phyloP scores from a whole-genome alignment of 176 grass and related monocot genomes.

The Musa troglodytarum region DNA sequence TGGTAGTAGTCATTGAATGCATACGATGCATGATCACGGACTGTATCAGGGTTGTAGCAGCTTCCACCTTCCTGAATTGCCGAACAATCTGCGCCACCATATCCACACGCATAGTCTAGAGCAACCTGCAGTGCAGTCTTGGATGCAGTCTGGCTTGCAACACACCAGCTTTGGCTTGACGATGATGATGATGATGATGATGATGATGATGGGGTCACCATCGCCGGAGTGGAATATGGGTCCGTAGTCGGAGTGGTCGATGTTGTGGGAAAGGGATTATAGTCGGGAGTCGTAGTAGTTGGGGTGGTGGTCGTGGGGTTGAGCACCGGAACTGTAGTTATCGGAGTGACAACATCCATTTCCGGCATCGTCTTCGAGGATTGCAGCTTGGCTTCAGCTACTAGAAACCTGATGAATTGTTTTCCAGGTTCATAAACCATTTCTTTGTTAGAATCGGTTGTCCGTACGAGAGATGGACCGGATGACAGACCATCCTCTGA shows the following conservation, averaged over 20 bases:
- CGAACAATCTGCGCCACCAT: constrained; percentile 61
- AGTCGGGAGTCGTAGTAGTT: constrained; percentile 3
- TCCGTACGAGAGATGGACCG: background rate
- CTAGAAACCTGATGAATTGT: constrained; percentile 9
- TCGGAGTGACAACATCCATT: constrained; percentile 13
- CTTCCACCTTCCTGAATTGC: constrained; percentile 50
- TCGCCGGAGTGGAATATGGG: constrained; percentile 22
- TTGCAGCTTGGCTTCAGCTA: constrained; percentile 5
- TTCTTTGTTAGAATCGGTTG: background rate
- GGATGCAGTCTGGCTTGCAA: constrained; percentile 48
- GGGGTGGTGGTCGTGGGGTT: constrained; percentile 22
- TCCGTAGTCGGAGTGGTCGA: background rate
- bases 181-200: background rate
- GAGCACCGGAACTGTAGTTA: constrained; percentile 42
- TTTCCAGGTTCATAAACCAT: background rate
- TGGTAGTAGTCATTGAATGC: constrained; percentile 95
- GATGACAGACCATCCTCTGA: constrained; percentile 1
- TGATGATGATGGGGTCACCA: constrained; percentile 15
- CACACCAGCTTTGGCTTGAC: constrained; percentile 58
- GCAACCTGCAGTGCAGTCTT: constrained; percentile 58
- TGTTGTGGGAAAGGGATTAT: constrained; percentile 6
- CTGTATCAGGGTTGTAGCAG: constrained; percentile 67
- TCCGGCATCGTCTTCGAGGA: background rate
- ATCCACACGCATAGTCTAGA: constrained; percentile 72
- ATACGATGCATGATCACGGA: constrained; percentile 68